Base-by-base conservation (phyloP, 2,329 filamentous ascomycete genomes). In the Fusarium albidum region DNA sequence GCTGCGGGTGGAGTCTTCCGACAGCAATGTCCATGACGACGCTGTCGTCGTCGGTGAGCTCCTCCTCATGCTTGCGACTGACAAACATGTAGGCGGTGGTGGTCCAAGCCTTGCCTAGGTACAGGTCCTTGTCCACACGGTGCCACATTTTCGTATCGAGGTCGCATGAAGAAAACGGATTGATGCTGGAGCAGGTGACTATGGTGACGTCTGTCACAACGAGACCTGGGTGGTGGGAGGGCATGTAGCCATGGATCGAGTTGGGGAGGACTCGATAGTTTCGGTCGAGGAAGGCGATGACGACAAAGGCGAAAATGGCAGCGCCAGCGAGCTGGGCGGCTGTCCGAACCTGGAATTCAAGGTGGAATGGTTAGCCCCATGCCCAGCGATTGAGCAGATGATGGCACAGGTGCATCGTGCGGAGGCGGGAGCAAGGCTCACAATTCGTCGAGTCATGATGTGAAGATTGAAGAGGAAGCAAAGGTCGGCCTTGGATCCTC, bases 161-260 rank as follows among this genome's bases (percentile, higher is more conserved):
- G 58, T 86, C 86, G 76, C 91, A 96, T 37, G 83, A 88, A 5
- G 89, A 88, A 52, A 94, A 88, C 26, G 84, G 69, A 69, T 93
- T 95, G 45, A 95, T 66, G 11, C 82, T 82, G 9, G 89, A 91
- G 75, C 93, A 97, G 44, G 82, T 88, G 14, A 84, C 82, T 59
- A 96, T 82, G 28, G 87, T 90, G 54, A 96, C 81, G 75, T 97
- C 93, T 69, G 91, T 96, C 66, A 96, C 85, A 67, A 96, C 87
- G 54, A 89, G 83, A 59, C 92, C 92, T 35, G 90, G 85, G 69
- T 96, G 90, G 74, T 96, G 92, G 57, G 87, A 84, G 21, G 93
- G 93, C 68, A 96, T 86, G 73, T 94, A 91, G 71, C 86, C 89
- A 79, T 97, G 93, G 64, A 97, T 89, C 55, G 89, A 85, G 67